Conservation (phyloP, 768 basidiomycete species). For the Chalciporus sphaerocephalus region DNA sequence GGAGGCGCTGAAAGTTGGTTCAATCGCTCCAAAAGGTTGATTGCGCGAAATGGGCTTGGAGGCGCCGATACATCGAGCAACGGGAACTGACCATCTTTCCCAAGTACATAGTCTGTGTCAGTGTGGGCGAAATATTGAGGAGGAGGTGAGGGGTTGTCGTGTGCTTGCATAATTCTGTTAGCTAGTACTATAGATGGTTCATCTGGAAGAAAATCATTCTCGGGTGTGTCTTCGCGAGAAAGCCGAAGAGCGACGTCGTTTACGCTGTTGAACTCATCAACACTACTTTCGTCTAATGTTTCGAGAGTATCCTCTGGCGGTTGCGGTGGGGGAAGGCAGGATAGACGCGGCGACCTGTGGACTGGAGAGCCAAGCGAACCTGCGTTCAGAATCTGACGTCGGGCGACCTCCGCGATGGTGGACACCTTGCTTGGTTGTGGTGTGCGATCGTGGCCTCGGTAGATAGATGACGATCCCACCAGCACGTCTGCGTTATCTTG, state of each 20-base stretch:
- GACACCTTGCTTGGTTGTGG: conserved; percentile 49
- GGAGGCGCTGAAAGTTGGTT: conserved; percentile 14
- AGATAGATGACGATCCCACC: conserved; percentile 39
- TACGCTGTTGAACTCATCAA: conserved; percentile 30
- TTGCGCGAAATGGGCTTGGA: conserved; percentile 31
- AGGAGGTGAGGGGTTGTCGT: conserved; percentile 73
- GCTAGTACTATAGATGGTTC: conserved; percentile 70
- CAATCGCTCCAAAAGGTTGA: conserved; percentile 29
- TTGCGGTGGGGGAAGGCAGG: conserved; percentile 33
- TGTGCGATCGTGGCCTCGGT: conserved; percentile 49
- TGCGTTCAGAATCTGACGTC: conserved; percentile 27
- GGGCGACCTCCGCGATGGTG: conserved; percentile 32
- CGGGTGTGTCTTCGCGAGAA: conserved; percentile 48
- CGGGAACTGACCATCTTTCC: conserved; percentile 17
- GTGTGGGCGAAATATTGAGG: conserved; percentile 30
- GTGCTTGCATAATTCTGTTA: conserved; percentile 60
- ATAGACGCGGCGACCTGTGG: conserved; percentile 51
- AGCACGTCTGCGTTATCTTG: conserved; percentile 37
- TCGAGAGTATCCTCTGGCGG: conserved; percentile 18
- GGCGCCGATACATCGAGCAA: conserved; percentile 14
- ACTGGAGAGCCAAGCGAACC: conserved; percentile 30
- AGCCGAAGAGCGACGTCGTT: conserved; percentile 21
- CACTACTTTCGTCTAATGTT: conserved; percentile 21
- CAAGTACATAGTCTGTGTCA: conserved; percentile 13
- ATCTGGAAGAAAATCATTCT: conserved; percentile 44